Evolutionary conservation across 23 red algal genomes (phyloP).

Genomic region (Gracilaria domingensis): DNA sequence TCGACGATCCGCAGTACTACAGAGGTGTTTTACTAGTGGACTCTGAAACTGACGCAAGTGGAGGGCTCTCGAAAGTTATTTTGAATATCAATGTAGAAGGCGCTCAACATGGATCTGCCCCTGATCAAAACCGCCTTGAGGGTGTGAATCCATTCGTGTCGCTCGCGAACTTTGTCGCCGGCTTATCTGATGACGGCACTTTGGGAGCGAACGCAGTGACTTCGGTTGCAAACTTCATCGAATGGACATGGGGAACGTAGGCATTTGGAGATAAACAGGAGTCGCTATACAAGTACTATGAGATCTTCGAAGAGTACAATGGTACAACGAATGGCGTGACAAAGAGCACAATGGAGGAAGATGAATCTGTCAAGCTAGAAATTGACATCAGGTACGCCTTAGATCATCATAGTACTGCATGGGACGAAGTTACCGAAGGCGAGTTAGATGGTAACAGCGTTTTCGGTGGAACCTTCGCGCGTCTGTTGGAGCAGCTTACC

Average conservation of each 20-base stretch:
- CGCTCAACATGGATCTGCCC: conserved; percentile 55
- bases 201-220: conserved; percentile 25
- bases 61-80: conserved; percentile 35
- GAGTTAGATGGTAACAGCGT: conserved; percentile 28
- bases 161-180: conserved; percentile 46
- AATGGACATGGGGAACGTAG: conserved; percentile 45
- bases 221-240: conserved; percentile 34
- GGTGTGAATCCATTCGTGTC: conserved; percentile 57
- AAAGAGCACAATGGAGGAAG: conserved; percentile 38
- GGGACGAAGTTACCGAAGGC: conserved; percentile 42
- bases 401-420: conserved; percentile 18
- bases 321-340: conserved; percentile 59
- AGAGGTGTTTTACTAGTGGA: too few relatives aligned
- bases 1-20: too few relatives aligned
- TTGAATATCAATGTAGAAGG: conserved; percentile 28
- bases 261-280: conserved; percentile 49
- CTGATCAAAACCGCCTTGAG: conserved; percentile 34
- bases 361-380: conserved; percentile 32
- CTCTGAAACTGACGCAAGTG: too few relatives aligned
- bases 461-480: not conserved
- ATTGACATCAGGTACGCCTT: conserved; percentile 56
- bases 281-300: conserved; percentile 24
- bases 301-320: conserved; percentile 23
- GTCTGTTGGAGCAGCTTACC: not conserved
- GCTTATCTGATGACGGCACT: conserved; percentile 7